phyloP scores from a whole-genome alignment of 352 stramenopile genomes.

The Pythium dissotocum region DNA sequence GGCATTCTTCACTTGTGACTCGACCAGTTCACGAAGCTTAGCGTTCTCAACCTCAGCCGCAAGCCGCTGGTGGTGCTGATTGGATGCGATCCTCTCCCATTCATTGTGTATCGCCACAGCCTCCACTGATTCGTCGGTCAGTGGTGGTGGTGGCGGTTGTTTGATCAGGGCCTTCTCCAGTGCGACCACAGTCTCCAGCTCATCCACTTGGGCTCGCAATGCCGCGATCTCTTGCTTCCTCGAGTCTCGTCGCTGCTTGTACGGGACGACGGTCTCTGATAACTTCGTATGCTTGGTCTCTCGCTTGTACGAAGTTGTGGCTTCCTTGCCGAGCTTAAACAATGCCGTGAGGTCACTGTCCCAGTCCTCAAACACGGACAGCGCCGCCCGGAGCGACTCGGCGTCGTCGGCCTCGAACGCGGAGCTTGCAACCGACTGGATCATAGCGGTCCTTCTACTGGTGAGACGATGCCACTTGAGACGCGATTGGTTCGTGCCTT shows the following conservation, averaged over 20 bases:
- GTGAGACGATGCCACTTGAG: too few relatives aligned
- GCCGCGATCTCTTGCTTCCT: not conserved
- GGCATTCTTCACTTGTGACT: not conserved
- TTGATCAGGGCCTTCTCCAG: not conserved
- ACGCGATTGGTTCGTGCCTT: too few relatives aligned
- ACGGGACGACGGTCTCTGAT: not conserved
- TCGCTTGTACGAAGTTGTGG: not conserved
- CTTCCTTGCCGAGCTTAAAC: not conserved
- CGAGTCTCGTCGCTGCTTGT: not conserved
- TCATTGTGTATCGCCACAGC: not conserved
- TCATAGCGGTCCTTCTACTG: not conserved
- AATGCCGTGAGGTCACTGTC: not conserved
- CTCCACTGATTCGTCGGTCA: not conserved
- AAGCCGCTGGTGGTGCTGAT: conserved; percentile 3
- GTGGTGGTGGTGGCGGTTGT: too few relatives aligned
- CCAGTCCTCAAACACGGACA: conserved; percentile 1
- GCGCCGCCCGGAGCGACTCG: not conserved
- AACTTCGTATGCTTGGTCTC: not conserved
- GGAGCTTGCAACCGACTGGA: not conserved
- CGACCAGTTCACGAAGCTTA: conserved; percentile 1
- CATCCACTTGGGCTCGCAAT: not conserved
- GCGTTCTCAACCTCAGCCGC: conserved; percentile 8
- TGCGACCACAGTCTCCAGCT: not conserved
- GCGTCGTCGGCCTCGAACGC: not conserved
- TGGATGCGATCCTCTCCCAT: conserved; percentile 5